Conservation (phyloP, 305 asterid genomes). For the Fraxinus ornus region DNA sequence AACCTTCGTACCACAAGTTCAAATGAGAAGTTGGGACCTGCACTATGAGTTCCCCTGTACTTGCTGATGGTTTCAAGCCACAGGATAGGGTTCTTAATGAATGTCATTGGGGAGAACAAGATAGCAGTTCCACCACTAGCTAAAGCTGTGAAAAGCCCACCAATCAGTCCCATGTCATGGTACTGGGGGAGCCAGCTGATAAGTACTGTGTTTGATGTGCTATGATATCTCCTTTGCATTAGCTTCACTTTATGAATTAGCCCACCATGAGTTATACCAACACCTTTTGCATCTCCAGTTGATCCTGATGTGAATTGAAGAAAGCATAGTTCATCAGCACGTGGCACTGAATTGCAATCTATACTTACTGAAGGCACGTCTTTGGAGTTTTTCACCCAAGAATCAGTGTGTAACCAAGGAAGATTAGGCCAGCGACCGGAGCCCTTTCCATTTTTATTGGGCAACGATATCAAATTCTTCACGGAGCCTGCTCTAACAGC, state of each 20-base stretch:
- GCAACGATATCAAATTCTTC: slow-evolving; percentile 45
- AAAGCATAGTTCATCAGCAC: slow-evolving; percentile 51
- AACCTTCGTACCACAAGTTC: slow-evolving; percentile 62
- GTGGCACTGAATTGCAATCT: slow-evolving; percentile 30
- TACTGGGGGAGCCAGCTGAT: slow-evolving; percentile 90
- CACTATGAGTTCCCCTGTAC: slow-evolving; percentile 73
- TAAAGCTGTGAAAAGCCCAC: slow-evolving; percentile 73
- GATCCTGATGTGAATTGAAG: slow-evolving; percentile 88
- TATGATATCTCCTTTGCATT: slow-evolving; percentile 61
- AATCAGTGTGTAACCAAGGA: slow-evolving; percentile 78
- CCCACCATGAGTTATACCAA: slow-evolving; percentile 78
- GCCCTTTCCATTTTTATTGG: slow-evolving; percentile 30
- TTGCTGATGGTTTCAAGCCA: slow-evolving; percentile 66
- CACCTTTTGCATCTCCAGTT: slow-evolving; percentile 86
- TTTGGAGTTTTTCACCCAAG: slow-evolving; percentile 59
- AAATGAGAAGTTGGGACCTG: slow-evolving; percentile 81
- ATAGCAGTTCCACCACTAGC: slow-evolving; percentile 75
- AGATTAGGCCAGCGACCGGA: slow-evolving; percentile 75
- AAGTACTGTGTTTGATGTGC: slow-evolving; percentile 75
- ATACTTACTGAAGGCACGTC: slow-evolving; percentile 7
- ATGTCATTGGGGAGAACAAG: slow-evolving; percentile 74
- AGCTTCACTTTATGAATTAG: slow-evolving; percentile 73
- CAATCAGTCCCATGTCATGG: slow-evolving; percentile 90
- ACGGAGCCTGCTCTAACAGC: slow-evolving; percentile 76
- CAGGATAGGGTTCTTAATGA: slow-evolving; percentile 70